A percentile compares a stretch with the other conserved stretches of the same genome.
phyloP scores from a whole-genome alignment of 2,329 filamentous ascomycete species.

The Calonectria henricotiae region DNA sequence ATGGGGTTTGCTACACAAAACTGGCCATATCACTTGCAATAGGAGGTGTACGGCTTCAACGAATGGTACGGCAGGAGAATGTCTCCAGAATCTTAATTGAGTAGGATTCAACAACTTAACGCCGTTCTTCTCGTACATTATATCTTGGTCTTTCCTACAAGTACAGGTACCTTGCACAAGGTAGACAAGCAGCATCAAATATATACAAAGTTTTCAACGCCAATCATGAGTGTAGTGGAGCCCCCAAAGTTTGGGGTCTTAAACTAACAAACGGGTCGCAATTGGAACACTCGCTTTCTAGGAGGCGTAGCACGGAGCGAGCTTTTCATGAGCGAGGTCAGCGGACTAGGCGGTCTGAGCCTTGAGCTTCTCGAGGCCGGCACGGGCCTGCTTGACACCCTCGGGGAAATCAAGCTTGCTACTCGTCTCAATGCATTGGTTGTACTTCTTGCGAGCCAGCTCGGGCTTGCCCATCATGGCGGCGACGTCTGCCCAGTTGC shows the following conservation, averaged over 20 bases:
- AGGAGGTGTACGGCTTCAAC: neutral
- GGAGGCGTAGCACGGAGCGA: neutral
- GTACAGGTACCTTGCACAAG: neutral
- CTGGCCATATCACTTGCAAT: neutral
- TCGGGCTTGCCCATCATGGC: slow-evolving; percentile 78
- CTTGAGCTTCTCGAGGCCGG: slow-evolving; percentile 63
- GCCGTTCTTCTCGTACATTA: slow-evolving; percentile 12
- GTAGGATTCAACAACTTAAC: neutral
- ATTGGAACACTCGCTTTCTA: neutral
- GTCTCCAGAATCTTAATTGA: neutral
- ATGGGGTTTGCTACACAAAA: slow-evolving; percentile 30
- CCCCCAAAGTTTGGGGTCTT: neutral
- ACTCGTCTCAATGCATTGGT: slow-evolving; percentile 77
- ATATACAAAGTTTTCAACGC: neutral
- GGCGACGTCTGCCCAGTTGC: slow-evolving; percentile 89
- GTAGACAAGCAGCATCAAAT: neutral
- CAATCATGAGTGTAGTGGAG: neutral
- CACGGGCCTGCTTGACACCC: slow-evolving; percentile 69
- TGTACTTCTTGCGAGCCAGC: slow-evolving; percentile 79
- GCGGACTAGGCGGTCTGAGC: slow-evolving; percentile 29
- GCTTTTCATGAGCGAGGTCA: neutral
- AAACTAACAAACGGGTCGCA: neutral
- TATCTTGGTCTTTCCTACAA: slow-evolving; percentile 3
- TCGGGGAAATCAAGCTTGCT: slow-evolving; percentile 68
- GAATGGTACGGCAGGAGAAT: neutral